A percentile compares a stretch with the other conserved stretches of the same genome.
Evolutionary conservation across 2,329 filamentous ascomycete species (phyloP).

Genomic region (Tolypocladium amazonense): DNA sequence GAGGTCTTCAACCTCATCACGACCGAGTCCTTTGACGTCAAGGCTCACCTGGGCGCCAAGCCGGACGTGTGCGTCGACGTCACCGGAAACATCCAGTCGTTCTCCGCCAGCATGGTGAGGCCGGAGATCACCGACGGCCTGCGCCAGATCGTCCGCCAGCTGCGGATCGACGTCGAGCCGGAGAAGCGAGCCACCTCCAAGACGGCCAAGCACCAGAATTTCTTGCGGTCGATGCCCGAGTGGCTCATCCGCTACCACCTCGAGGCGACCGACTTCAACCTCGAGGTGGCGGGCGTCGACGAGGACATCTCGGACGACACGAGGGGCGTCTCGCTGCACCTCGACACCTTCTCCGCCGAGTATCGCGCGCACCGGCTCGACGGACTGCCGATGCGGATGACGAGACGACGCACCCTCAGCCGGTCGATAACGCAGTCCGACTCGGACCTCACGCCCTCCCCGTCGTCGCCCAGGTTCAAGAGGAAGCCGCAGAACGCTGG

Average conservation of each 20-base stretch:
- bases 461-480: conserved; percentile 25
- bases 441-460: conserved; percentile 40
- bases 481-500: conserved; percentile 46
- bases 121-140: conserved; percentile 89
- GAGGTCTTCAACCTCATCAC: conserved; percentile 78
- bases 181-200: conserved; percentile 40
- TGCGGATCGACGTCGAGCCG: conserved; percentile 59
- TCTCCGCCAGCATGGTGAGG: conserved; percentile 79
- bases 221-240: conserved; percentile 66
- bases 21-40: conserved; percentile 81
- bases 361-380: conserved; percentile 77
- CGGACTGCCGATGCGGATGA: conserved; percentile 43
- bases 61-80: conserved; percentile 77
- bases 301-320: conserved; percentile 70
- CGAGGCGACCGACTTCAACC: conserved; percentile 78
- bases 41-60: conserved; percentile 71
- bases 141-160: conserved; percentile 79
- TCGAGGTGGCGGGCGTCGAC: conserved; percentile 86
- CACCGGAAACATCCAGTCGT: conserved; percentile 72
- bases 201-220: conserved; percentile 46
- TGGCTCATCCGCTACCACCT: conserved; percentile 82
- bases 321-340: conserved; percentile 72
- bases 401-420: conserved; percentile 64
- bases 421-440: conserved; percentile 60
- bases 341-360: conserved; percentile 80